phyloP scores from a whole-genome alignment of 352 stramenopile genomes.

The Aphanomyces astaci region DNA sequence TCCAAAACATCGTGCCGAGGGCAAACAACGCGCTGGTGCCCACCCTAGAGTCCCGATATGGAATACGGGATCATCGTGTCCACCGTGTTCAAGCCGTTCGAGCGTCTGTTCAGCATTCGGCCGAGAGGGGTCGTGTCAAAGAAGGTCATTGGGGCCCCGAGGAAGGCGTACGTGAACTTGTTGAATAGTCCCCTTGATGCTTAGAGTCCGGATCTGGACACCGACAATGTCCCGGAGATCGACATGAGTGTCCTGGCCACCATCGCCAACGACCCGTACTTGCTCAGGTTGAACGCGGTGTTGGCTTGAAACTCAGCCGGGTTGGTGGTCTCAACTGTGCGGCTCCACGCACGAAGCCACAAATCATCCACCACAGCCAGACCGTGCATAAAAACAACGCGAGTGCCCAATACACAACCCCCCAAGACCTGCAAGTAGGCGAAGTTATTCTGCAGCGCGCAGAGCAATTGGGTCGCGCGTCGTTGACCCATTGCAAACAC shows the following conservation, averaged over 20 bases:
- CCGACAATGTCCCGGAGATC: conserved; percentile 48
- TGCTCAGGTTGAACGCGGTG: conserved; percentile 35
- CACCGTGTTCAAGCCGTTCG: conserved; percentile 88
- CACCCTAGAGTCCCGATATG: conserved; percentile 16
- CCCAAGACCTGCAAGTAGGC: conserved; percentile 43
- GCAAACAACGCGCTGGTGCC: conserved; percentile 67
- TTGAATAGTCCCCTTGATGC: conserved; percentile 75
- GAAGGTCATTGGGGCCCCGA: conserved; percentile 88
- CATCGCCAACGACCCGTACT: conserved; percentile 50
- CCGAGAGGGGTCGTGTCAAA: conserved; percentile 90
- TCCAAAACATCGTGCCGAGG: conserved; percentile 64
- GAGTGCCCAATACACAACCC: conserved; percentile 14
- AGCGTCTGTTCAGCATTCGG: conserved; percentile 87
- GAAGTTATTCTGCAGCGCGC: too few relatives aligned
- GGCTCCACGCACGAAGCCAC: conserved; percentile 6
- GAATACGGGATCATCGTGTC: conserved; percentile 75
- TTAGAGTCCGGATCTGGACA: conserved; percentile 47
- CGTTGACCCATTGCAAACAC: too few relatives aligned
- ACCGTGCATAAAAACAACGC: not conserved
- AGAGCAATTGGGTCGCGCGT: too few relatives aligned
- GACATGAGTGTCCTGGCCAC: conserved; percentile 47
- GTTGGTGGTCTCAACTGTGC: not conserved
- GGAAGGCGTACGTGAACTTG: conserved; percentile 70
- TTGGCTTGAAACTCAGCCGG: not conserved
- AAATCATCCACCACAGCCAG: not conserved